Evolutionary conservation across 345 rosid genomes (phyloP).

Genomic region (Boechera stricta): DNA sequence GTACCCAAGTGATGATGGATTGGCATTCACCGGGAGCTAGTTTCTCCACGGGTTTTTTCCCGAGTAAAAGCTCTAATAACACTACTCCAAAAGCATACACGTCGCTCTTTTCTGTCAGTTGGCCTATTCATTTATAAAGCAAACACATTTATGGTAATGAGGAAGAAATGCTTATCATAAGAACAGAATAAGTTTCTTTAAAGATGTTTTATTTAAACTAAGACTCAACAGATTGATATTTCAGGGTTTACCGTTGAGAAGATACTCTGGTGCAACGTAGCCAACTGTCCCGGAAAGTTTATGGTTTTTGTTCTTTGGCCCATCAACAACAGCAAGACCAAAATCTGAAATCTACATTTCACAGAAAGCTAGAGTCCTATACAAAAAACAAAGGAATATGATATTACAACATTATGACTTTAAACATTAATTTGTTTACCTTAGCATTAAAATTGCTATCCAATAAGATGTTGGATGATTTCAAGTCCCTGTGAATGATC

Average conservation of each 20-base stretch:
- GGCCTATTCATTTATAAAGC: slow-evolving; percentile 54
- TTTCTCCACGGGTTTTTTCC: slow-evolving; percentile 90
- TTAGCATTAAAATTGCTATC: slow-evolving; percentile 91
- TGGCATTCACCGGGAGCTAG: slow-evolving; percentile 85
- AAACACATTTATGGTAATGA: slow-evolving; percentile 5
- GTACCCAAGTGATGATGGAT: slow-evolving; percentile 95
- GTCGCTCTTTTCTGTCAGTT: slow-evolving; percentile 92
- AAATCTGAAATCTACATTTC: slow-evolving; percentile 87
- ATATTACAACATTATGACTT: background rate
- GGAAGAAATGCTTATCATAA: background rate
- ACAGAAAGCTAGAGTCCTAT: slow-evolving; percentile 4
- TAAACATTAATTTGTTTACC: slow-evolving; percentile 55
- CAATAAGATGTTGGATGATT: slow-evolving; percentile 91
- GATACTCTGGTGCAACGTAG: slow-evolving; percentile 95
- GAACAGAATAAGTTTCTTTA: background rate
- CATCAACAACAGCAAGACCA: slow-evolving; percentile 87
- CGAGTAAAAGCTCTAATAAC: slow-evolving; percentile 87
- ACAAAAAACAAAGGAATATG: slow-evolving; percentile 2
- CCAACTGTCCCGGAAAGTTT: slow-evolving; percentile 97
- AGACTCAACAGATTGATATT: background rate
- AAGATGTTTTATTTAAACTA: background rate
- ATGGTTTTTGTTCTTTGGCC: slow-evolving; percentile 66
- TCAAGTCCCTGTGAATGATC: slow-evolving; percentile 98
- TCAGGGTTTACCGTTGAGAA: slow-evolving; percentile 71
- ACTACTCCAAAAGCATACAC: slow-evolving; percentile 97